Evolutionary conservation across 352 stramenopile species (phyloP), one percentile per base, ranked within the genome.

Genomic region (Phytophthora citricola): DNA sequence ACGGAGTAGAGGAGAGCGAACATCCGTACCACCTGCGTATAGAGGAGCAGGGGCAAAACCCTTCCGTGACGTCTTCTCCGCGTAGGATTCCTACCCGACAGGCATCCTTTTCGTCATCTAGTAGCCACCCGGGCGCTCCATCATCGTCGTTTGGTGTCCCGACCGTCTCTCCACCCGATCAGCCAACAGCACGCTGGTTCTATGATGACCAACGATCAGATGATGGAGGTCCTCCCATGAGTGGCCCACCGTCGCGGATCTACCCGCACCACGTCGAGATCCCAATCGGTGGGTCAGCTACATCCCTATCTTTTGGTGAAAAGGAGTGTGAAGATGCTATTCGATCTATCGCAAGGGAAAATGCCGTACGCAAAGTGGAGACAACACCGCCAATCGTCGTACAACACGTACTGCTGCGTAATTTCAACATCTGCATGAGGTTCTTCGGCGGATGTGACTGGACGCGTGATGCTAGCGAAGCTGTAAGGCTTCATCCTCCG

Each of bases 211-310:
- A 67, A 3, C 31, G 55, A 11, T 63, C 57, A 2, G 70, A 85
- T 59, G 71, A 73, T 58, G 58, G 58, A 14, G 69, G 72, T 6
- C 53, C 65, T 34, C 58, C 57, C 2, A 72, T 75, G 40, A 77
- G 75, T 45, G 86, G 82, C 0, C 73, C 76, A 6, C 87, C 89
- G 14, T 93, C 83, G 34, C 78, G 85, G 9, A 95, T 96, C 46
- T 93, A 91, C 60, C 85, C 84, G 14, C 89, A 96, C 57, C 89
- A 96, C 36, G 83, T 96, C 7, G 87, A 96, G 63, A 93, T 96
- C 31, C 89, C 89, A 1, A 89, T 95, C 26, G 87, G 85, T 41
- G 89, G 89, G 31, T 85, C 85, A 12, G 89, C 87, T 4, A 87
- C 89, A 8, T 93, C 89, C 5, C 71, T 96, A 15, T 95, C 85